These are phyloP conservation scores for Diutina scorzettiae DNA, from an alignment of 1,139 yeast species.

Conservation along the genomic window DNA sequence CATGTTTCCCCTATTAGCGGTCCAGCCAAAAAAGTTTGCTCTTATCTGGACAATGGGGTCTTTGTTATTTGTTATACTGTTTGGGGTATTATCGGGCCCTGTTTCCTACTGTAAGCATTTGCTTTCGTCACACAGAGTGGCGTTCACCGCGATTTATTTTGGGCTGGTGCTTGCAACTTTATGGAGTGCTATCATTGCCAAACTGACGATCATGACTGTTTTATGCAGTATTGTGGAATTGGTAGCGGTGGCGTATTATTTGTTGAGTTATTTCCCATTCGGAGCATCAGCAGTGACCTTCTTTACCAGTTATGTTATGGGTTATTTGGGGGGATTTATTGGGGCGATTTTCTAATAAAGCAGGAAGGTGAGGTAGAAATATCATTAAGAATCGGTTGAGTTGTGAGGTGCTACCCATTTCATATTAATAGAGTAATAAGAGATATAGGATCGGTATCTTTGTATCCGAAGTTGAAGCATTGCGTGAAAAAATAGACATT, in stretches of 20 bases:
- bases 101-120: conserved; percentile 50
- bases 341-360: conserved; percentile 7
- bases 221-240: conserved; percentile 67
- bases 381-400: too few species aligned
- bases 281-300: conserved; percentile 83
- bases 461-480: too few species aligned
- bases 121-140: conserved; percentile 60
- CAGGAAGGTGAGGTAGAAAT: too few species aligned
- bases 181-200: conserved; percentile 39
- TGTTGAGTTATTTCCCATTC: conserved; percentile 88
- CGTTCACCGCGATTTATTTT: conserved; percentile 73
- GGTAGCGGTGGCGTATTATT: conserved; percentile 78
- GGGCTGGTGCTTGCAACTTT: conserved; percentile 61
- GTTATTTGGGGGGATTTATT: conserved; percentile 49
- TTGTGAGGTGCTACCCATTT: too few species aligned
- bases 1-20: conserved; percentile 81
- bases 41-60: conserved; percentile 89
- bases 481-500: too few species aligned
- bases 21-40: conserved; percentile 87
- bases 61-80: conserved; percentile 74
- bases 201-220: conserved; percentile 67
- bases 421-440: too few species aligned
- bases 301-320: conserved; percentile 67
- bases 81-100: conserved; percentile 78
- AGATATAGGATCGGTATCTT: too few species aligned